A percentile compares a stretch with the other conserved stretches of the same genome.
Evolutionary conservation across 2,329 filamentous ascomycete species (phyloP).

Genomic region (Verticillium longisporum): DNA sequence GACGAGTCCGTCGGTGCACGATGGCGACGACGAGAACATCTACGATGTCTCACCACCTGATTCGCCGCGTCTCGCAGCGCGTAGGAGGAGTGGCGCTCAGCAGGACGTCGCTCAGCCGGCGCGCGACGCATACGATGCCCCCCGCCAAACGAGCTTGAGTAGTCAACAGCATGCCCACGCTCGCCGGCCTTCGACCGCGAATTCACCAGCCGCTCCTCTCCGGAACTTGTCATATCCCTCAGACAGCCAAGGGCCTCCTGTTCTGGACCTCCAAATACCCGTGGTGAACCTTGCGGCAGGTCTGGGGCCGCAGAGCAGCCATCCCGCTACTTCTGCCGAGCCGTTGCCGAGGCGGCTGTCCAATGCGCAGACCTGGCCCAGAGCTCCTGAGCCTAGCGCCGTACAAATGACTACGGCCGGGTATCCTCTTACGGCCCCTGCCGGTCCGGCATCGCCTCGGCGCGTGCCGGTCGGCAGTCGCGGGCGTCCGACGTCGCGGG

Average conservation of each 20-base stretch:
- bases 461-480: slow-evolving; percentile 31
- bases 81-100: background rate
- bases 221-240: background rate
- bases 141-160: background rate
- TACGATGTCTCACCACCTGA: slow-evolving; percentile 41
- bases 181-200: background rate
- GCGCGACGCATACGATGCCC: background rate
- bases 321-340: background rate
- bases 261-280: slow-evolving; percentile 22
- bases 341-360: slow-evolving; percentile 19
- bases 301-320: background rate
- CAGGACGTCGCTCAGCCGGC: background rate
- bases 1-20: slow-evolving; percentile 3
- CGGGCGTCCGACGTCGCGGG: slow-evolving; percentile 45
- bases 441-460: slow-evolving; percentile 25
- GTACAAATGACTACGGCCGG: slow-evolving; percentile 11
- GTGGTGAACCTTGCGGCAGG: slow-evolving; percentile 5
- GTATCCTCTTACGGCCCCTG: slow-evolving; percentile 33
- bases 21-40: slow-evolving; percentile 27
- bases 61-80: slow-evolving; percentile 22
- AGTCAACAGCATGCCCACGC: slow-evolving; percentile 2
- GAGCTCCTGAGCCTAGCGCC: slow-evolving; percentile 14
- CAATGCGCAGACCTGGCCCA: slow-evolving; percentile 42
- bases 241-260: slow-evolving; percentile 9
- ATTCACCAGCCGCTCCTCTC: background rate